These are phyloP conservation scores for Alternaria dauci DNA, from an alignment of 2,329 filamentous ascomycete genomes.

Conservation along the genomic window DNA sequence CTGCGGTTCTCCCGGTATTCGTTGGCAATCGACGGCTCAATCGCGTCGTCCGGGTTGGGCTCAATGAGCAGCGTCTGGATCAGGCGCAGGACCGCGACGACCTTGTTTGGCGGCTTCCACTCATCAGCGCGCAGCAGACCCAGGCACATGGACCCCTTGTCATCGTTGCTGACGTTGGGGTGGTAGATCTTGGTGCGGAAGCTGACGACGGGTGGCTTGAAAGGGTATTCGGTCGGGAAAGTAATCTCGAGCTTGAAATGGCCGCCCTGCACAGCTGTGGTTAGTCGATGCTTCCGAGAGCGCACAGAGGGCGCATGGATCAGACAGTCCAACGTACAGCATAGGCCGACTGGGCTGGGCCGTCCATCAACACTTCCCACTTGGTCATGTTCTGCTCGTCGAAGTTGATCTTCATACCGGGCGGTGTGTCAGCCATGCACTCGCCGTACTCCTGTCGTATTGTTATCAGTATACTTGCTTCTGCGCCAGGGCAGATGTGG, in stretches of 20 bases:
- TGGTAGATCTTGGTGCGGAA: slow-evolving; percentile 95
- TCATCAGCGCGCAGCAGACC: slow-evolving; percentile 82
- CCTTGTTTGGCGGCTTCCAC: slow-evolving; percentile 89
- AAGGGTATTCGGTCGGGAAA: slow-evolving; percentile 84
- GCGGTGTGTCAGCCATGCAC: slow-evolving; percentile 46
- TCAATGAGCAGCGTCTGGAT: slow-evolving; percentile 77
- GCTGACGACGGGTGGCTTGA: slow-evolving; percentile 81
- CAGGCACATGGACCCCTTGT: slow-evolving; percentile 84
- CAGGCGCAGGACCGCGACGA: slow-evolving; percentile 78
- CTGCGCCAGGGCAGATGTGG: background rate
- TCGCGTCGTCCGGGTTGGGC: slow-evolving; percentile 87
- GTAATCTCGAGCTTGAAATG: slow-evolving; percentile 75
- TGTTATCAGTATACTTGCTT: slow-evolving; percentile 25
- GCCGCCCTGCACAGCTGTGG: slow-evolving; percentile 63
- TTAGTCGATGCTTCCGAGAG: slow-evolving; percentile 15
- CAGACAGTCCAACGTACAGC: slow-evolving; percentile 58
- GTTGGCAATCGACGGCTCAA: slow-evolving; percentile 86
- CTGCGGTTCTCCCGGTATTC: slow-evolving; percentile 75
- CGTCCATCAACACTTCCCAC: slow-evolving; percentile 73
- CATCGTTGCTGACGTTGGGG: slow-evolving; percentile 91
- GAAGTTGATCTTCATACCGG: slow-evolving; percentile 54
- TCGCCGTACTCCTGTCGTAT: slow-evolving; percentile 45
- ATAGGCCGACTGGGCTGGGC: slow-evolving; percentile 71
- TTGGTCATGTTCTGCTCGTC: slow-evolving; percentile 72
- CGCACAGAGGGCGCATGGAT: slow-evolving; percentile 3